Conservation (phyloP, 495 filamentous ascomycete genomes). For the Trichodelitschia bisporula region DNA sequence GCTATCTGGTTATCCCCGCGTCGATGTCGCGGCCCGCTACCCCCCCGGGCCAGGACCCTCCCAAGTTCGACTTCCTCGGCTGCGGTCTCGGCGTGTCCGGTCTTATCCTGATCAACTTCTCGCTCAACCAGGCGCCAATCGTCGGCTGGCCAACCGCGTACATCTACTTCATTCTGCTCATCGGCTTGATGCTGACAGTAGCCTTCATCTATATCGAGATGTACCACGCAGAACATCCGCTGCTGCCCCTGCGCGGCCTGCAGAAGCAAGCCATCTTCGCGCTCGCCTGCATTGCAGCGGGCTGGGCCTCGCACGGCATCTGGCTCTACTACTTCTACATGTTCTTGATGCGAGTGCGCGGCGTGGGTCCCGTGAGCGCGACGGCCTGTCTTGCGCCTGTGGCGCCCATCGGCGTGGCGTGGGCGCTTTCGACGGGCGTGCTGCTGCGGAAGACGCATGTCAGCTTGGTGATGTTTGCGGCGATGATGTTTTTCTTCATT, state of each 20-base stretch:
- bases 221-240: conserved; percentile 14
- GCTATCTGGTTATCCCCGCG: conserved; percentile 11
- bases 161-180: conserved; percentile 21
- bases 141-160: conserved; percentile 22
- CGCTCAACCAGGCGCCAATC: conserved; percentile 24
- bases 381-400: conserved; percentile 18
- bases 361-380: conserved; percentile 15
- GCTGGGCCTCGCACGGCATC: conserved; percentile 25
- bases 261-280: conserved; percentile 19
- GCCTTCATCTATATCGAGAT: conserved; percentile 21
- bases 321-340: conserved; percentile 24
- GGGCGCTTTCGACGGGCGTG: conserved; percentile 20
- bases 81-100: conserved; percentile 9
- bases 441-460: conserved; percentile 17
- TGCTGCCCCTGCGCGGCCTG: conserved; percentile 21
- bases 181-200: conserved; percentile 18
- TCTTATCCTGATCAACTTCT: conserved; percentile 23
- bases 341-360: conserved; percentile 17
- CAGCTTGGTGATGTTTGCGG: conserved; percentile 24
- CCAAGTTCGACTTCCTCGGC: conserved; percentile 11
- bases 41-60: no score
- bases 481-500: conserved; percentile 20
- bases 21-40: no score
- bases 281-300: conserved; percentile 20
- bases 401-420: conserved; percentile 16